Base-by-base conservation (phyloP, 768 basidiomycete genomes). In the Thelephora ganbajun region DNA sequence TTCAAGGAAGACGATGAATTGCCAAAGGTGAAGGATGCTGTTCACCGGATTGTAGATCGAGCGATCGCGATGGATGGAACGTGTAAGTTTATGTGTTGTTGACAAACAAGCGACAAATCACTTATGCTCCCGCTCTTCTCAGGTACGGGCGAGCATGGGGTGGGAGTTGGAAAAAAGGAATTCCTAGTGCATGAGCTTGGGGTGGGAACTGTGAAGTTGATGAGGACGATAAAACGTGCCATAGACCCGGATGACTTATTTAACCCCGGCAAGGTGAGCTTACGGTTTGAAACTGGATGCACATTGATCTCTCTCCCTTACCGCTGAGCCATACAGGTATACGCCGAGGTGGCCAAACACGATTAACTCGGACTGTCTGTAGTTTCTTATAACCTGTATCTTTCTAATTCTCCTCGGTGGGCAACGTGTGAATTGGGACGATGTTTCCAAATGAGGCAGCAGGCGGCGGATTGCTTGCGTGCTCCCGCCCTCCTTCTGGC, bases 161-260 rank as follows among this genome's bases (percentile, higher is more conserved):
- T 73, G 16, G 72, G 72, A 2, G 55, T 68, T 3, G 71, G 69
- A 12, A 74, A 74, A 55, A 66, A 68, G 48, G 65, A 68, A 44
- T 76, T 72, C 53, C 63, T 77, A 2, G 54, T 59, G 16, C 56
- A 60, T 9, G 75, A 77, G 52, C 61, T 77, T 3, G 75, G 75
- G 7, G 58, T 55, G 12, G 72, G 69, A 7, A 77, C 75, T 0
- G 66, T 76, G 5, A 59, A 63, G n/a, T 56, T 76, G 6, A 74
- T 77, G 73, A 65, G 69, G 53, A 61, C 60, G 23, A 65, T 76
- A 51, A 77, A 76, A 59, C 48, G 57, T 19, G 61, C 67, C 1
- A 48, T 70, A 11, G 73, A 75, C 49, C 73, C 73, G 3, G 48
- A 64, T 35, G 63, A 68, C 47, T 53, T 75, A 41, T 63, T 74